Conservation (phyloP, 768 basidiomycete genomes). For the Nidularia sp. region DNA sequence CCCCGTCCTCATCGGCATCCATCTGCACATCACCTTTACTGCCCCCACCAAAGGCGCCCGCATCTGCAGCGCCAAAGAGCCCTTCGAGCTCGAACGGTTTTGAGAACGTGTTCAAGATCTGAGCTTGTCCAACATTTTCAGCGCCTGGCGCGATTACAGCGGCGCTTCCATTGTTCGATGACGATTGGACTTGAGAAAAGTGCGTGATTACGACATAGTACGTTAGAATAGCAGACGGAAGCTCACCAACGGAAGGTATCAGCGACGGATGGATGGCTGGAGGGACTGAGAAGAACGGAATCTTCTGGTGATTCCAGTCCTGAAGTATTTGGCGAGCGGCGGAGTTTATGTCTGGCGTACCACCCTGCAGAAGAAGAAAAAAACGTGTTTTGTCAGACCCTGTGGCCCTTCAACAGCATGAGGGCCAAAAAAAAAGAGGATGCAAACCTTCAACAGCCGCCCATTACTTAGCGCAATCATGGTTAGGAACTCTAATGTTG, state of each 20-base stretch:
- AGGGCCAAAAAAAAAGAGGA: neutral
- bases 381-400: neutral
- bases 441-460: slow-evolving; percentile 70
- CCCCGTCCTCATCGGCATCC: slow-evolving; percentile 39
- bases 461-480: slow-evolving; percentile 85
- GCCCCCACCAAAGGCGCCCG: slow-evolving; percentile 62
- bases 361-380: slow-evolving; percentile 50
- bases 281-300: slow-evolving; percentile 82
- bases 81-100: slow-evolving; percentile 80
- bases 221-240: neutral
- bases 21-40: slow-evolving; percentile 37
- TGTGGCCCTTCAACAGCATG: neutral
- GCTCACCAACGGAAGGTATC: slow-evolving; percentile 49
- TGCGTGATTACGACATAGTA: neutral
- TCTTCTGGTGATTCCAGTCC: slow-evolving; percentile 97
- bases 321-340: slow-evolving; percentile 78
- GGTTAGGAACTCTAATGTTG: slow-evolving; percentile 81
- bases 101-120: slow-evolving; percentile 67
- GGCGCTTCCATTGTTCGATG: slow-evolving; percentile 17
- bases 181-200: slow-evolving; percentile 4
- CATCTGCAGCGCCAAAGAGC: slow-evolving; percentile 77
- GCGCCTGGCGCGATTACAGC: slow-evolving; percentile 61
- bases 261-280: slow-evolving; percentile 77
- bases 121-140: slow-evolving; percentile 76
- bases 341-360: slow-evolving; percentile 82